These are phyloP conservation scores for Magnusiomyces sp. DNA, from an alignment of 1,139 yeast genomes.

Conservation along the genomic window DNA sequence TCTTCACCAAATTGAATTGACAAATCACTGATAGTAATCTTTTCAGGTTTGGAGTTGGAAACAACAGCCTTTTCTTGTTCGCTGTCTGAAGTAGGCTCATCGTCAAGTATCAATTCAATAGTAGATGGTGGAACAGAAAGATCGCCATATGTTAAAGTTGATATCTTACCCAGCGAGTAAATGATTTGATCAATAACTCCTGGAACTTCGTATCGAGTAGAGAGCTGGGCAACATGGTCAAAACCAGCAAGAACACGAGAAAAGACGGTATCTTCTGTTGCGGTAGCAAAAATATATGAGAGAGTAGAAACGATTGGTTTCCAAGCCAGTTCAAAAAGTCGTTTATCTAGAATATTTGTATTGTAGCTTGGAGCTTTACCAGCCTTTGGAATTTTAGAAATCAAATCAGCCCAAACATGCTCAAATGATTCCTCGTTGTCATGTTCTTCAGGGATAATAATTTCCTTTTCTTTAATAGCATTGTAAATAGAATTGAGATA, in stretches of 20 bases:
- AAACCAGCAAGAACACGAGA: constrained; percentile 80
- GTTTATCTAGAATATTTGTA: constrained; percentile 50
- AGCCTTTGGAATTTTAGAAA: constrained; percentile 37
- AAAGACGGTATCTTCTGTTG: constrained; percentile 83
- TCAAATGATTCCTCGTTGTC: constrained; percentile 83
- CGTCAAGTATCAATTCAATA: constrained; percentile 36
- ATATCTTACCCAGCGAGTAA: constrained; percentile 54
- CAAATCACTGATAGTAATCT: constrained; percentile 66
- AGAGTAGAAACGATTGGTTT: constrained; percentile 59
- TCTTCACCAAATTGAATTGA: constrained; percentile 83
- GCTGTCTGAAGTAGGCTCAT: not conserved
- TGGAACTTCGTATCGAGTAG: constrained; percentile 52
- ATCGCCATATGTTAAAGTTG: constrained; percentile 37
- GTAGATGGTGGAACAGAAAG: constrained; percentile 28
- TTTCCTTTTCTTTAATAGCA: constrained; percentile 78
- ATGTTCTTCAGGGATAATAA: constrained; percentile 97
- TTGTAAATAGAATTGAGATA: constrained; percentile 71
- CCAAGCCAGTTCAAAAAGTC: constrained; percentile 57
- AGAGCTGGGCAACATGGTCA: constrained; percentile 74
- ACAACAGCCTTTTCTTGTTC: no score
- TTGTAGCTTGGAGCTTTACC: constrained; percentile 24
- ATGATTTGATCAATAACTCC: constrained; percentile 59
- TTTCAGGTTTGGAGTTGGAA: constrained; percentile 21
- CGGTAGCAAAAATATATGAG: constrained; percentile 71
- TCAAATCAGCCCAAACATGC: constrained; percentile 81